Evolutionary conservation across 495 filamentous ascomycete species (phyloP).

Genomic region (Podospora appendiculata): DNA sequence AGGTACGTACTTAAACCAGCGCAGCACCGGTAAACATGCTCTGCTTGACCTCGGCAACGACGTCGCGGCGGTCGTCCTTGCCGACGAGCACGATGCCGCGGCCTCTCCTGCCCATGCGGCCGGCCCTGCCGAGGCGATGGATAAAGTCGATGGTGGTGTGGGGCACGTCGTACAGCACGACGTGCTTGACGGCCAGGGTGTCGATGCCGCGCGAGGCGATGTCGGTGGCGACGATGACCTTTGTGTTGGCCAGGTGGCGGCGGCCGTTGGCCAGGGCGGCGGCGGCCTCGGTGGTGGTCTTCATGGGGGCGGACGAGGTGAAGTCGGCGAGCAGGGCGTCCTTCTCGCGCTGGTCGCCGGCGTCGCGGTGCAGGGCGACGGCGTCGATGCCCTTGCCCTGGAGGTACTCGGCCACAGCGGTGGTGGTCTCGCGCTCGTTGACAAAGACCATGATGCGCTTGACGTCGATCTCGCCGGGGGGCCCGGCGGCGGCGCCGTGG

Average conservation of each 20-base stretch:
- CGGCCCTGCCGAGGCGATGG: slow-evolving; percentile 83
- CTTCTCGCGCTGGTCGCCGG: slow-evolving; percentile 58
- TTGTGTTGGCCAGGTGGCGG: slow-evolving; percentile 52
- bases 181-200: slow-evolving; percentile 83
- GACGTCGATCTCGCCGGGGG: slow-evolving; percentile 41
- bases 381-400: slow-evolving; percentile 80
- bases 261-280: slow-evolving; percentile 14
- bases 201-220: slow-evolving; percentile 89
- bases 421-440: slow-evolving; percentile 87
- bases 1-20: slow-evolving; percentile 31
- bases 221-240: slow-evolving; percentile 91
- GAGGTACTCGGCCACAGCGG: slow-evolving; percentile 73
- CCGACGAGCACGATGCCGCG: slow-evolving; percentile 85
- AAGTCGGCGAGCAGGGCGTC: slow-evolving; percentile 66
- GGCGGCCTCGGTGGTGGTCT: slow-evolving; percentile 14
- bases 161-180: slow-evolving; percentile 90
- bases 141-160: slow-evolving; percentile 97
- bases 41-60: slow-evolving; percentile 87
- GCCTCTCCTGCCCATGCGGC: slow-evolving; percentile 86
- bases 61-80: slow-evolving; percentile 78
- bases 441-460: slow-evolving; percentile 95
- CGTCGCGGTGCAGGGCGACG: slow-evolving; percentile 73
- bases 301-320: slow-evolving; percentile 48
- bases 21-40: slow-evolving; percentile 90
- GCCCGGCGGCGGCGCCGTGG: slow-evolving; percentile 9